These are phyloP conservation scores for Eucalyptus microcorys DNA, from an alignment of 345 rosid genomes.

Conservation along the genomic window DNA sequence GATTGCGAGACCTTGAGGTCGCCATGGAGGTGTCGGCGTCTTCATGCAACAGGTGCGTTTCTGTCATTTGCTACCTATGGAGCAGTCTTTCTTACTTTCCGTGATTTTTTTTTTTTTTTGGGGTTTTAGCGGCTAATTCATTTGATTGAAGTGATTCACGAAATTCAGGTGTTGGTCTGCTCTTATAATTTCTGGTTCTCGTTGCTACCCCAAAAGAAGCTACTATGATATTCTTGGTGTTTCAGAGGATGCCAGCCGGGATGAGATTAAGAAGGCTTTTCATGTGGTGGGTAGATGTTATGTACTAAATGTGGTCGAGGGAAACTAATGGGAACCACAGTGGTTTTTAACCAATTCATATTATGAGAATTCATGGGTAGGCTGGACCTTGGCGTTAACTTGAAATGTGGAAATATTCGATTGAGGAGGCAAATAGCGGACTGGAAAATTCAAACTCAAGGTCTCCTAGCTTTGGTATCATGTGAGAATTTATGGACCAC, in stretches of 20 bases:
- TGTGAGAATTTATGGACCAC: too few species aligned
- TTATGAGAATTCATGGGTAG: too few species aligned
- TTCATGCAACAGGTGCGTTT: constrained; percentile 57
- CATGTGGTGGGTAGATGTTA: constrained; percentile 28
- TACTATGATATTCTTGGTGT: constrained; percentile 77
- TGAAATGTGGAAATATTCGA: too few species aligned
- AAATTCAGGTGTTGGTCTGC: background rate
- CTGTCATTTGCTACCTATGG: background rate
- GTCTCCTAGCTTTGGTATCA: too few species aligned
- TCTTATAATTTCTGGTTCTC: constrained; percentile 13
- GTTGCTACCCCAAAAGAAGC: constrained; percentile 19
- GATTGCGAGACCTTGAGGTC: constrained; percentile 12
- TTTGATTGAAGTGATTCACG: background rate
- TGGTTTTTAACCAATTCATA: background rate
- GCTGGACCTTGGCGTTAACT: too few species aligned
- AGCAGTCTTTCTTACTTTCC: background rate
- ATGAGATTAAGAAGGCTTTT: constrained; percentile 77
- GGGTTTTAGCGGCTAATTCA: background rate
- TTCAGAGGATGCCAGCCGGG: constrained; percentile 46
- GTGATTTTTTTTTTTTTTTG: background rate
- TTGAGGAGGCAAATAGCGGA: too few species aligned
- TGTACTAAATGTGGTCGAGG: background rate
- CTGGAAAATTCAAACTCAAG: too few species aligned
- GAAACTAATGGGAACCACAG: background rate
- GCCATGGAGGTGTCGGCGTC: constrained; percentile 17